phyloP scores from a whole-genome alignment of 768 basidiomycete genomes.

The Pulveroboletus sp. region DNA sequence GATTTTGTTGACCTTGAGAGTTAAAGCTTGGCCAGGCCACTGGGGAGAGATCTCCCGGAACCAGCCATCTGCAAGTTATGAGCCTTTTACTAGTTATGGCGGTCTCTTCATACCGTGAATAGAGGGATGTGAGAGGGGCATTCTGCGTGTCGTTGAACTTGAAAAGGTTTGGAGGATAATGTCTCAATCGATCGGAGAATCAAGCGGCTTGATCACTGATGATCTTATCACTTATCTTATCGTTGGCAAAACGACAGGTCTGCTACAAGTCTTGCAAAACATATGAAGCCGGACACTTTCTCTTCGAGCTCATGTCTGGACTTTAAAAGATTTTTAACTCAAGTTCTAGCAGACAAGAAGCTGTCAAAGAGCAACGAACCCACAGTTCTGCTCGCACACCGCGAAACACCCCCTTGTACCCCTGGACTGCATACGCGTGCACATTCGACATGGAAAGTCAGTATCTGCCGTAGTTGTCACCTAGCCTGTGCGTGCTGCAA shows the following conservation, averaged over 20 bases:
- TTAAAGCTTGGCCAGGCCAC: constrained; percentile 98
- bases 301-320: too few species aligned
- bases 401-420: too few species aligned
- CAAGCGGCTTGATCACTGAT: not conserved
- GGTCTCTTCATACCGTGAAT: constrained; percentile 39
- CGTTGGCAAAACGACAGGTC: not conserved
- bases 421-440: too few species aligned
- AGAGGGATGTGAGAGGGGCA: constrained; percentile 55
- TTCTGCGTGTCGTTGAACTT: constrained; percentile 21
- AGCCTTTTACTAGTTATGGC: constrained; percentile 4
- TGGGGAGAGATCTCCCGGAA: constrained; percentile 92
- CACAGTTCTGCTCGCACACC: not conserved
- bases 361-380: not conserved
- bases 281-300: not conserved
- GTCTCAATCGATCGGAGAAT: not conserved
- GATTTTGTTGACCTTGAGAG: constrained; percentile 91
- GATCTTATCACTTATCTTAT: constrained; percentile 8
- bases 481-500: not conserved
- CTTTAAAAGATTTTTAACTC: too few species aligned
- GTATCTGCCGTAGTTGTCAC: not conserved
- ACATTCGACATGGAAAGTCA: too few species aligned
- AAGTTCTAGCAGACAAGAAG: too few species aligned
- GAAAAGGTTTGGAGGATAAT: not conserved
- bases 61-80: constrained; percentile 69
- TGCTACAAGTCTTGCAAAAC: too few species aligned